Conservation (phyloP, 2,329 filamentous ascomycete species). For the Bertia moriformis region DNA sequence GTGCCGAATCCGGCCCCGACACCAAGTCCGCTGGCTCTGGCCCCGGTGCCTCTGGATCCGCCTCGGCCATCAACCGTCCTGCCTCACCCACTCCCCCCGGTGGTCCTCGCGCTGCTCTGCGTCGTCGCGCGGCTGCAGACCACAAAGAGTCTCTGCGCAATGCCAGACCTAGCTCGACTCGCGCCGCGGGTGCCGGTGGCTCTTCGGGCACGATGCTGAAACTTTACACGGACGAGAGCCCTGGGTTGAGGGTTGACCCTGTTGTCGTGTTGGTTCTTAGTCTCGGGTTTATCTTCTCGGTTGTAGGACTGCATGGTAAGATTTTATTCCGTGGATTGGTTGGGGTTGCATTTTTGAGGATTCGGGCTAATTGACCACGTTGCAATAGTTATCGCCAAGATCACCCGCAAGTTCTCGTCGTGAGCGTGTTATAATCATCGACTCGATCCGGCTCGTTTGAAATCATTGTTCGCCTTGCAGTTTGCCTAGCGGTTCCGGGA, state of each 20-base stretch:
- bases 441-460: too few relatives aligned
- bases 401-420: conserved; percentile 69
- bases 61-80: conserved; percentile 60
- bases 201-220: conserved; percentile 98
- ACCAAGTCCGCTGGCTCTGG: conserved; percentile 30
- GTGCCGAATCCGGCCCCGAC: conserved; percentile 8
- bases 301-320: conserved; percentile 93
- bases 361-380: neutral
- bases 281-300: conserved; percentile 96
- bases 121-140: conserved; percentile 86
- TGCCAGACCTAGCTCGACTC: conserved; percentile 79
- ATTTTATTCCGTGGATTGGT: neutral
- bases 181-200: conserved; percentile 83
- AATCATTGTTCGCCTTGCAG: too few relatives aligned
- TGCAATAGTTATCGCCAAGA: conserved; percentile 74
- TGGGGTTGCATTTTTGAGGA: neutral
- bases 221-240: conserved; percentile 96
- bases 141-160: conserved; percentile 96
- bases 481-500: too few relatives aligned
- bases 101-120: conserved; percentile 86
- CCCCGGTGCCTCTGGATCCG: conserved; percentile 32
- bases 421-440: too few relatives aligned
- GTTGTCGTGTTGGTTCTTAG: conserved; percentile 93
- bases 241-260: conserved; percentile 91
- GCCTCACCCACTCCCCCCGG: conserved; percentile 81